A percentile compares a stretch with the other conserved stretches of the same genome.
Evolutionary conservation across 2,329 filamentous ascomycete genomes (phyloP).

Genomic region (Colletotrichum sansevieriae): DNA sequence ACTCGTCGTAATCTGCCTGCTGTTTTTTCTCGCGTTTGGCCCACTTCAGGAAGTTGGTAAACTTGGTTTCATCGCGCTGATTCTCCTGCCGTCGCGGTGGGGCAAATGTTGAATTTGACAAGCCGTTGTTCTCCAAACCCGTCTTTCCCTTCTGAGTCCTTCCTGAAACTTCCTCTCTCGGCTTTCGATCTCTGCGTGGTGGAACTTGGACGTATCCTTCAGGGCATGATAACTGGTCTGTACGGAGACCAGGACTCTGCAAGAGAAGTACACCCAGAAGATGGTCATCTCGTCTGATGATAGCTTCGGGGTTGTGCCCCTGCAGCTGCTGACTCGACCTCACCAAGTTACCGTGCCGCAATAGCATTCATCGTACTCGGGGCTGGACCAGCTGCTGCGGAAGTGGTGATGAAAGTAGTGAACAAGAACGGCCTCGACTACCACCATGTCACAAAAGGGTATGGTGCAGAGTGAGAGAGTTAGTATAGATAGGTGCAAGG

Average conservation of each 20-base stretch:
- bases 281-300: not conserved
- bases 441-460: too few relatives aligned
- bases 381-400: not conserved
- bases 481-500: too few relatives aligned
- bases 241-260: not conserved
- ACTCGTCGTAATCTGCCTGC: not conserved
- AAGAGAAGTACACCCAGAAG: conserved; percentile 15
- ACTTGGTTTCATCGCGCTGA: too few relatives aligned
- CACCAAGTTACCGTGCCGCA: conserved; percentile 9
- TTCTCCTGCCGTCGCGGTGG: too few relatives aligned
- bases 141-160: too few relatives aligned
- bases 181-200: conserved; percentile 2
- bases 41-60: too few relatives aligned
- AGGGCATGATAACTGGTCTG: conserved; percentile 17
- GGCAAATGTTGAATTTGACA: too few relatives aligned
- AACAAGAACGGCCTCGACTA: not conserved
- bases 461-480: too few relatives aligned
- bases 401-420: not conserved
- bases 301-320: too few relatives aligned
- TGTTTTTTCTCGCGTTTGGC: too few relatives aligned
- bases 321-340: not conserved
- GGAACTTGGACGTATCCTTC: not conserved
- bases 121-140: too few relatives aligned
- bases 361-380: not conserved
- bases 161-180: not conserved